These are phyloP conservation scores for Lyophyllum decastes DNA, from an alignment of 768 basidiomycete species.

Conservation along the genomic window DNA sequence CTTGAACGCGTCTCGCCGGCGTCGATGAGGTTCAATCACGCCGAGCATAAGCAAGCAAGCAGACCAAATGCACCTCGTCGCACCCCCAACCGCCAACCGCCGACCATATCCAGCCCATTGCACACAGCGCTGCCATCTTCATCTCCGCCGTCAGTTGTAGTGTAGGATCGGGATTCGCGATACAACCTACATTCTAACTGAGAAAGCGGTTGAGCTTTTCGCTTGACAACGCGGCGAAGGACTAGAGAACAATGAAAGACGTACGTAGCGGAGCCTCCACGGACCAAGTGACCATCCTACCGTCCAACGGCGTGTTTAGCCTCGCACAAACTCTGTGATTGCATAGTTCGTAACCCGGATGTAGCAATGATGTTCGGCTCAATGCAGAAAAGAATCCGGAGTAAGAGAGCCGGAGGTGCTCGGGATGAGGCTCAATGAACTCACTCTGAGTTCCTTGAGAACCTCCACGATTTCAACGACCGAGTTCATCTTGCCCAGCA, in stretches of 20 bases:
- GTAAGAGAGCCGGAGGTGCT: background rate
- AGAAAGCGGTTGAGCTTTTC: background rate
- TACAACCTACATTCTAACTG: slow-evolving; percentile 33
- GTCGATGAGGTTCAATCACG: no score
- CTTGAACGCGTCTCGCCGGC: no score
- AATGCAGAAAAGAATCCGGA: background rate
- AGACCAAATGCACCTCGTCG: no score
- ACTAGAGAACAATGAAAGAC: slow-evolving; percentile 25
- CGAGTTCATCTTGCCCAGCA: slow-evolving; percentile 87
- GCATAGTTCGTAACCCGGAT: slow-evolving; percentile 84
- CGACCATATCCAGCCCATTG: no score
- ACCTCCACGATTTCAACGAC: slow-evolving; percentile 59
- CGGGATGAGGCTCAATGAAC: background rate
- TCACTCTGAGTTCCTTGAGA: slow-evolving; percentile 42
- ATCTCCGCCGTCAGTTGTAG: no score
- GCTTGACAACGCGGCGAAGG: background rate
- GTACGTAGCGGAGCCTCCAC: slow-evolving; percentile 73
- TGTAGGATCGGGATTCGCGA: slow-evolving; percentile 36
- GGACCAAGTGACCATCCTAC: slow-evolving; percentile 82
- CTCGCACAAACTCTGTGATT: slow-evolving; percentile 81
- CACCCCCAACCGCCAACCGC: no score
- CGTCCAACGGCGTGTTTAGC: slow-evolving; percentile 90
- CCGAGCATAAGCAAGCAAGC: no score
- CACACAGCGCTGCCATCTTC: no score
- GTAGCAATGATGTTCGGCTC: background rate